Base-by-base conservation (phyloP, 805 yeast genomes). In the Wickerhamomyces chaumierensis region DNA sequence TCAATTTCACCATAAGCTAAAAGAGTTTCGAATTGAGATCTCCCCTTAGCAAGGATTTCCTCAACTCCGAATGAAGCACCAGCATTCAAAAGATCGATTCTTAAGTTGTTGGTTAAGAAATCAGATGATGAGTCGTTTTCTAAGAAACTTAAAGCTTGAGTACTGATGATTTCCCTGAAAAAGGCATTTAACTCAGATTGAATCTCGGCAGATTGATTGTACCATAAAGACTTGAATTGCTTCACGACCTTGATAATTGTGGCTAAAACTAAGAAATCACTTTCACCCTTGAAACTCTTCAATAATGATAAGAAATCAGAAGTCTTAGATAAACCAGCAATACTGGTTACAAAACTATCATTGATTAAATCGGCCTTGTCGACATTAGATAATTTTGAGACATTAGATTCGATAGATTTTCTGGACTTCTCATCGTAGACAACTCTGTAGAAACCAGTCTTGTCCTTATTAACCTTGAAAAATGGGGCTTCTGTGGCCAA, bases 361-460 rank as follows among this genome's bases (percentile, higher is more conserved):
- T 86, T 77, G 31, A 82, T 78, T 45, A 81, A 66, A 32, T 88
- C 90, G 41, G 78, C 74, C 55, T 83, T 73, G 56, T 83, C 94
- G 51, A 78, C 80, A 18, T 76, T 74, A 11, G 84, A 66, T 44
- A 83, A 65, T 48, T 66, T 65, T 36, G 68, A 71, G 43, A 70
- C 69, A 19, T 71, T 72, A 36, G 68, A 51, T 38, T 82, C 82
- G 46, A 82, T 68, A 50, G 74, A 69, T 35, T 66, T 60, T 71
- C 85, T 72, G 49, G 85, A 71, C 27, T 67, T 73, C 20, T 74
- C 65, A 23, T 80, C 66, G 56, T 83, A 83, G 34, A 77, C 75
- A 38, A 85, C 80, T 49, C 87, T 71, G 60, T 74, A 83, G 41
- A 83, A 71, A 47, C 90, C 88, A n/a, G 78, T 66, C 54, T 74